phyloP scores from a whole-genome alignment of 768 basidiomycete genomes.

The Lactarius trivialis region DNA sequence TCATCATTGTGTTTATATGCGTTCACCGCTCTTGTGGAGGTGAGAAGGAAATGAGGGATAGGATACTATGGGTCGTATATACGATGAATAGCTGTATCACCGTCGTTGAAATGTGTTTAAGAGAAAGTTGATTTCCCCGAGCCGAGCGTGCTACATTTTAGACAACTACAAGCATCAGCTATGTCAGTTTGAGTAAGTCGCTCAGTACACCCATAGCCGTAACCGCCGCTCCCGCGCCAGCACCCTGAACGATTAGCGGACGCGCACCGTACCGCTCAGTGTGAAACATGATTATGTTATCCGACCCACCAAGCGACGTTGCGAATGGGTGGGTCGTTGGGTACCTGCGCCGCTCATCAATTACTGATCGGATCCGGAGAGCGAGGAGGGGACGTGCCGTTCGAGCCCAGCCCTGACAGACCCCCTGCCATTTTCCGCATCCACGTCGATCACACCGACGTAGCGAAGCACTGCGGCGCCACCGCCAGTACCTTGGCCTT shows the following conservation, averaged over 20 bases:
- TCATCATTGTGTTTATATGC: constrained; percentile 17
- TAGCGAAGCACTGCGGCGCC: constrained; percentile 76
- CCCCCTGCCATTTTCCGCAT: constrained; percentile 49
- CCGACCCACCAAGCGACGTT: constrained; percentile 90
- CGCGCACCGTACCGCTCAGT: constrained; percentile 84
- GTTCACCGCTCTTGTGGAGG: constrained; percentile 16
- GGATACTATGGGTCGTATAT: constrained; percentile 10
- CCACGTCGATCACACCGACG: constrained; percentile 89
- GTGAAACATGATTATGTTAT: constrained; percentile 98
- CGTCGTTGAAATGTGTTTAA: constrained; percentile 1
- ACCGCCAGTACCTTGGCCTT: constrained; percentile 39
- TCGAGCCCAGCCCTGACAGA: constrained; percentile 82
- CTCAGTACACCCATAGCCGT: constrained; percentile 97
- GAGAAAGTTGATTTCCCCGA: neutral
- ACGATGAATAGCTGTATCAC: constrained; percentile 17
- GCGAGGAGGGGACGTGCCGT: constrained; percentile 48
- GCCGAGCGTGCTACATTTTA: neutral
- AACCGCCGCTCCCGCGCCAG: constrained; percentile 95
- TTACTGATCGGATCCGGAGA: neutral
- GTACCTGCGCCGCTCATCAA: constrained; percentile 52
- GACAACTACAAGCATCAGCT: neutral
- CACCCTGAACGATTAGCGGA: constrained; percentile 90
- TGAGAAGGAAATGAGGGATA: neutral
- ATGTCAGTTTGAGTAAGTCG: constrained; percentile 61
- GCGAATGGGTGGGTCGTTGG: constrained; percentile 88